Evolutionary conservation across 345 rosid genomes (phyloP), one percentile per base, ranked within the genome.

Genomic region (Bruguiera parviflora): DNA sequence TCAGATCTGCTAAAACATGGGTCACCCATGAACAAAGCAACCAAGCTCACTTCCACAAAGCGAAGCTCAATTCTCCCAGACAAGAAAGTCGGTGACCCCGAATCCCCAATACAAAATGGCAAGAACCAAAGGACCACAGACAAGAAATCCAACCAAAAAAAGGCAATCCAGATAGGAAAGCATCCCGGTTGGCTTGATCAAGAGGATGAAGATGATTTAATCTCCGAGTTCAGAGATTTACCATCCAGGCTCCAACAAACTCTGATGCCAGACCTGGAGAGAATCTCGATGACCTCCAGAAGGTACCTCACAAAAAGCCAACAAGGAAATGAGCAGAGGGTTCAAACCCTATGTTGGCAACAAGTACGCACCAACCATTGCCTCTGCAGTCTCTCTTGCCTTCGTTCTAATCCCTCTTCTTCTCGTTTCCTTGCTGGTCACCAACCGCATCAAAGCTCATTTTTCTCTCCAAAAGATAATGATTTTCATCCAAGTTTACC

Each of bases 271-370:
- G 97, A 96, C 82, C 85, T 92, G 1, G 96, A 90, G 62, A 81
- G 70, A 79, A 83, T 96, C 87, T 92, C 98, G 58, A 74, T 81
- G 0, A 77, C 87, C 21, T 96, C 98, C 56, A 90, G 84, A 70
- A 84, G 77, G 64, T 96, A 96, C 85, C 70, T 96, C 16, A 79
- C 75, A 67, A 82, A 82, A 77, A 67, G 96, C 96, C 81, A 92
- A 88, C 86, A 88, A 90, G 70, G 85, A 92, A 70, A 82, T 96
- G 76, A 85, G 92, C 2, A 90, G 73, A 73, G 87, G 88, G 71
- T 89, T 96, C 79, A 96, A 89, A 59, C 98, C 98, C 2, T 74
- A 79, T n/a, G 91, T 96, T 20, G 99, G 98, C 28, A 79, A 78
- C 81, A 86, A 82, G 68, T 86, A 87, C 64, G 96, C 98, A 25